Percentiles rank a stretch among this genome's conserved stretches.
Conservation (phyloP, 768 basidiomycete genomes). For the Xerocomus potaroensis region DNA sequence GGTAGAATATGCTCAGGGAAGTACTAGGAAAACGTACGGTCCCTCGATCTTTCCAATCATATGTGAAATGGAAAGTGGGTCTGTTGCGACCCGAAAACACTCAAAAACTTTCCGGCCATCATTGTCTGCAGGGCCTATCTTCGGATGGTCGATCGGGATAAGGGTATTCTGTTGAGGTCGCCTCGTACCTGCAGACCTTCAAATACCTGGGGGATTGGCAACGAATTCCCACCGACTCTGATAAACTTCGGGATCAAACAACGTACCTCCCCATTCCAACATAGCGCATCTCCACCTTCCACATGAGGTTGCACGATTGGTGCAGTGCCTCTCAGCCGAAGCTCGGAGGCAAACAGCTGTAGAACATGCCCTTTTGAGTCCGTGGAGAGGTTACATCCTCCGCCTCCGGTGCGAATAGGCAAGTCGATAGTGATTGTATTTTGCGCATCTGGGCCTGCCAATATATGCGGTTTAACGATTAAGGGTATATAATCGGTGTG, state of each 20-base stretch:
- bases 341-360: constrained; percentile 70
- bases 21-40: constrained; percentile 53
- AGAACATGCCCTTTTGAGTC: constrained; percentile 21
- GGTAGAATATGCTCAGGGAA: background rate
- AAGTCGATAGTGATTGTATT: constrained; percentile 26
- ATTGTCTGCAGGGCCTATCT: constrained; percentile 64
- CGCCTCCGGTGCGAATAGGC: constrained; percentile 3
- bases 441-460: constrained; percentile 72
- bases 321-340: constrained; percentile 60
- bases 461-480: background rate
- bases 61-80: constrained; percentile 41
- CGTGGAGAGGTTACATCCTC: constrained; percentile 6
- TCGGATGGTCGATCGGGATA: constrained; percentile 10
- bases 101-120: constrained; percentile 59
- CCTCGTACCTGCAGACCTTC: constrained; percentile 66
- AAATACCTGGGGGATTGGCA: constrained; percentile 49
- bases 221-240: background rate
- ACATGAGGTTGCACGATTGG: constrained; percentile 68
- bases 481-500: background rate
- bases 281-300: constrained; percentile 54
- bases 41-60: constrained; percentile 68
- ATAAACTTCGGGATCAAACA: background rate
- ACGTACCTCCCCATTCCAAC: constrained; percentile 84
- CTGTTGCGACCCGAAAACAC: constrained; percentile 20
- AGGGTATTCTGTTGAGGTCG: background rate